phyloP scores from a whole-genome alignment of 768 basidiomycete species.

The Lyophyllum semitale region DNA sequence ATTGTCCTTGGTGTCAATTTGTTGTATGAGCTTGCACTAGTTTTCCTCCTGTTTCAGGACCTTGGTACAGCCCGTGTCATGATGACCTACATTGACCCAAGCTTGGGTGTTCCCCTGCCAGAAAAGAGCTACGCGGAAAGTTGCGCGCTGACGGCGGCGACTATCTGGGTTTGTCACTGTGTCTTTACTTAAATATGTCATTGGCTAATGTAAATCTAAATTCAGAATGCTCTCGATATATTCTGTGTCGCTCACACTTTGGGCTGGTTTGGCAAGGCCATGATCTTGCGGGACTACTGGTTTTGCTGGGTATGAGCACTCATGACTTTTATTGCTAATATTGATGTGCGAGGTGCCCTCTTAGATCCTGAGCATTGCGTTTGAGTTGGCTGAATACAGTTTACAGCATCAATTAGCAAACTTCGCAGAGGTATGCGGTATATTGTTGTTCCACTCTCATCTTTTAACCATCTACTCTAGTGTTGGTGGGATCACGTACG shows the following conservation, averaged over 20 bases:
- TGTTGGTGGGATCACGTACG: conserved; percentile 94
- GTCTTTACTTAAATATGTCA: neutral
- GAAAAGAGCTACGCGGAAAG: conserved; percentile 89
- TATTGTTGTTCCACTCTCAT: conserved; percentile 6
- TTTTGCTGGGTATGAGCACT: conserved; percentile 77
- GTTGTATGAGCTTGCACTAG: conserved; percentile 79
- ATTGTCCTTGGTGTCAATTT: conserved; percentile 78
- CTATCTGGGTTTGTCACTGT: conserved; percentile 60
- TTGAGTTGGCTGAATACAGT: conserved; percentile 88
- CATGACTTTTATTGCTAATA: neutral
- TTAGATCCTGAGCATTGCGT: conserved; percentile 84
- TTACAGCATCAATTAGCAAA: conserved; percentile 87
- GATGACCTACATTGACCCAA: conserved; percentile 79
- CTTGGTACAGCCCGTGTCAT: conserved; percentile 71
- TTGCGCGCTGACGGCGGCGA: conserved; percentile 62
- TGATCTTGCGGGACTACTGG: conserved; percentile 91
- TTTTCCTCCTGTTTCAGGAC: conserved; percentile 87
- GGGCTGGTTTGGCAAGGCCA: conserved; percentile 91
- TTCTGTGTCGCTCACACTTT: conserved; percentile 85
- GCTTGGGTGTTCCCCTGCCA: conserved; percentile 69
- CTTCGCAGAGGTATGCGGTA: conserved; percentile 72
- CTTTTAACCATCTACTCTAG: conserved; percentile 37
- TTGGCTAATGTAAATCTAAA: conserved; percentile 41
- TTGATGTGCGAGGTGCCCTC: conserved; percentile 14
- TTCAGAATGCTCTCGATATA: conserved; percentile 78